Conservation (phyloP, 2,329 filamentous ascomycete genomes). For the Claviceps pusilla region DNA sequence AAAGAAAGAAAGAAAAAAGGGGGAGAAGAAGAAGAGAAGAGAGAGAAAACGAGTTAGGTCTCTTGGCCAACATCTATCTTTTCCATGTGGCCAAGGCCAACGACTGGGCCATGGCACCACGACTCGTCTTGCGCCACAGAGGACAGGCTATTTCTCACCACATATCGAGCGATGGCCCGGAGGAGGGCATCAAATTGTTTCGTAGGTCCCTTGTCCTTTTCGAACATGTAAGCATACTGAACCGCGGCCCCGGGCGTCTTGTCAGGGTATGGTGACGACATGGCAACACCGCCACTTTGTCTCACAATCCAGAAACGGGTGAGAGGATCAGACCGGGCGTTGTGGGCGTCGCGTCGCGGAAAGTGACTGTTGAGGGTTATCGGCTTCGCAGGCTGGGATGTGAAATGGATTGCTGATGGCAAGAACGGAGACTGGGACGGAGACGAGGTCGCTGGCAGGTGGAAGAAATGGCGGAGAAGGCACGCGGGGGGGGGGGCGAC, state of each 20-base stretch:
- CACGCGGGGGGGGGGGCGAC: background rate
- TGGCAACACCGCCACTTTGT: constrained; percentile 2
- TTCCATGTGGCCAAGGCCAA: background rate
- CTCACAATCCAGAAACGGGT: background rate
- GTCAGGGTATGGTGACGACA: constrained; percentile 12
- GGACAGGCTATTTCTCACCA: constrained; percentile 39
- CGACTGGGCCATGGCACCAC: background rate
- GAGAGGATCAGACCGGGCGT: background rate
- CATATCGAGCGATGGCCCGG: constrained; percentile 51
- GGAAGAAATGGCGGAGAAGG: too few relatives aligned
- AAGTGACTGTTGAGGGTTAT: background rate
- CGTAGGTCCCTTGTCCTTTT: constrained; percentile 51
- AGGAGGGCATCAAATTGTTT: constrained; percentile 52
- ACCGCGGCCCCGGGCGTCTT: constrained; percentile 13
- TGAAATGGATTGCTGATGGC: too few relatives aligned
- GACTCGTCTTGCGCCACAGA: background rate
- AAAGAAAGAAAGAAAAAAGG: too few relatives aligned
- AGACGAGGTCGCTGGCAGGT: too few relatives aligned
- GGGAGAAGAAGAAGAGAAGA: background rate
- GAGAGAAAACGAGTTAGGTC: too few relatives aligned
- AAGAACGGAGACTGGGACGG: too few relatives aligned
- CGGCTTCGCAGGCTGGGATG: background rate
- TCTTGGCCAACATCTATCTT: background rate
- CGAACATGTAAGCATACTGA: constrained; percentile 53
- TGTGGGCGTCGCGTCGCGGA: too few relatives aligned